These are phyloP conservation scores for Graphilbum sp. DNA, from an alignment of 2,329 filamentous ascomycete species.

Conservation along the genomic window DNA sequence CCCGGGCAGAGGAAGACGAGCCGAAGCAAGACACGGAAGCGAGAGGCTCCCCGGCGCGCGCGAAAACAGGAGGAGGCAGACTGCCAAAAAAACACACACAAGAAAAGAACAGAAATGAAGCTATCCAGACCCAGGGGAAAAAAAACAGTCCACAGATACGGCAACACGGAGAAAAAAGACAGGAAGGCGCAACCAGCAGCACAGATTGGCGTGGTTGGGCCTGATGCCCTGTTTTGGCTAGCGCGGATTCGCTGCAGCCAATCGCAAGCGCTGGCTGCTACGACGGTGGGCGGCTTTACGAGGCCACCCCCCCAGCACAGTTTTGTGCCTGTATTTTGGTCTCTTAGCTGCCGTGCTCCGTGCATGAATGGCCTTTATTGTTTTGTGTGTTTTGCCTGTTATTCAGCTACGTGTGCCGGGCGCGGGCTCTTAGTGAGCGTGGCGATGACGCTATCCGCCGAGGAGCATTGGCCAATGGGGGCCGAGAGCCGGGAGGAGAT, in stretches of 20 bases:
- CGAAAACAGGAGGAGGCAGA: too few species aligned
- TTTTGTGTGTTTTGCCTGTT: too few species aligned
- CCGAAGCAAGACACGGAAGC: neutral
- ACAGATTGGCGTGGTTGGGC: slow-evolving; percentile 7
- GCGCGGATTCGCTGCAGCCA: neutral
- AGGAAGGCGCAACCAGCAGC: slow-evolving; percentile 7
- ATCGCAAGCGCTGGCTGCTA: neutral
- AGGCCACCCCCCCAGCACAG: neutral
- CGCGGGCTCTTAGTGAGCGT: slow-evolving; percentile 4
- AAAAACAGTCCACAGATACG: too few species aligned
- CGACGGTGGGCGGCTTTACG: neutral
- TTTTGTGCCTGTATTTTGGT: too few species aligned
- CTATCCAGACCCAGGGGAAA: too few species aligned
- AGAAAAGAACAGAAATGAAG: too few species aligned
- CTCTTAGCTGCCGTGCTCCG: too few species aligned
- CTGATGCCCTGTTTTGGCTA: slow-evolving; percentile 7
- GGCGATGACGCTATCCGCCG: slow-evolving; percentile 8
- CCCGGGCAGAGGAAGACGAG: neutral
- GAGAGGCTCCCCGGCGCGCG: too few species aligned
- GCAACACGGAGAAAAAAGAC: slow-evolving; percentile 2
- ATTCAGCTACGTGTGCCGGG: too few species aligned
- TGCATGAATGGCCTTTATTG: too few species aligned
- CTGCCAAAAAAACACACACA: too few species aligned
- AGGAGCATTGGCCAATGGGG: neutral
- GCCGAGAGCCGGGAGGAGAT: too few species aligned